Evolutionary conservation across 257 asterid species (phyloP).

Genomic region (Paraleonurus japonicus): DNA sequence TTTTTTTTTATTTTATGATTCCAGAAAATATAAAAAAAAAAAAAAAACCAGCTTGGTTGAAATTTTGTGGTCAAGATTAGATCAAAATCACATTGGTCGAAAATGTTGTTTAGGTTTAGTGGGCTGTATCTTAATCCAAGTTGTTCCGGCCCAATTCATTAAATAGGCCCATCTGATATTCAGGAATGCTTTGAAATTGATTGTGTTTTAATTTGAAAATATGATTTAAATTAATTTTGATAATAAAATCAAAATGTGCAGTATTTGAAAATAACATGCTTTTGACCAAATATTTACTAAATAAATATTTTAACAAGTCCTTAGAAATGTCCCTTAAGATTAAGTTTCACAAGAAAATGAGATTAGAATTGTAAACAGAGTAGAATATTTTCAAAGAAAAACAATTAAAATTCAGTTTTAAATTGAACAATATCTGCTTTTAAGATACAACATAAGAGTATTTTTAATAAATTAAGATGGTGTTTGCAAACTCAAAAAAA

Average conservation of each 20-base stretch:
- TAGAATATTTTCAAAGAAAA: no score
- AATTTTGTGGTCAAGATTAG: no score
- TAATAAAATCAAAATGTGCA: not conserved
- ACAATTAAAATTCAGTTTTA: no score
- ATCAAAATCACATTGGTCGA: no score
- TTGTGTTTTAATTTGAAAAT: not conserved
- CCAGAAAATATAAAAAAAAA: no score
- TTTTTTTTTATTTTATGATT: no score
- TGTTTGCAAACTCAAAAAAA: no score
- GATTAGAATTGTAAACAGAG: not conserved
- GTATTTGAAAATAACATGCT: not conserved
- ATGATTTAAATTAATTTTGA: no score
- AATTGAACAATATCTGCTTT: not conserved
- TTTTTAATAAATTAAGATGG: no score
- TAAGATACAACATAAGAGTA: no score
- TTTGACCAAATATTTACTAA: not conserved
- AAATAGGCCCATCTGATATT: not conserved
- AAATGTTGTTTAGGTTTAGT: not conserved
- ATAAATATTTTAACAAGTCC: not conserved
- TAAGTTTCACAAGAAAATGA: not conserved
- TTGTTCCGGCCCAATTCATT: not conserved
- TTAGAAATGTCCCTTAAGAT: not conserved
- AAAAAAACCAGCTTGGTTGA: no score
- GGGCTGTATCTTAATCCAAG: not conserved
- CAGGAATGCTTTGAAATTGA: not conserved